A percentile compares a stretch with the other conserved stretches of the same genome.
These are phyloP conservation scores for Leptodontidium sp. DNA, from an alignment of 2,329 filamentous ascomycete species.

Conservation along the genomic window DNA sequence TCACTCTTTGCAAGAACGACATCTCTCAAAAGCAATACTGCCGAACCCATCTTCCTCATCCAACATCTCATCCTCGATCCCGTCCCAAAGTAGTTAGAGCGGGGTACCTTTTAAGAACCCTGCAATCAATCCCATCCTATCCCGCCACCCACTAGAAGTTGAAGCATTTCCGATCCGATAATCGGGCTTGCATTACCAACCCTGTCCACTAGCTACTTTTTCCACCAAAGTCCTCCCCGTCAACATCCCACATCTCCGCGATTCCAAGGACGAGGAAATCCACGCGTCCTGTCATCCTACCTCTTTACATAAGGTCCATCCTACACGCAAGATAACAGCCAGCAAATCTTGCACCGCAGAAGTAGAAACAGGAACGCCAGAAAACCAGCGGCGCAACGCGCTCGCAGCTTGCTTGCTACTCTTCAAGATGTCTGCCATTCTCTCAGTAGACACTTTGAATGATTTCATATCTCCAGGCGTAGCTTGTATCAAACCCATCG, in stretches of 20 bases:
- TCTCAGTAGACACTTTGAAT: conserved; percentile 95
- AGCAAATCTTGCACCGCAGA: neutral
- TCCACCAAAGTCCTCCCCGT: neutral
- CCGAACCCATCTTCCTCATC: neutral
- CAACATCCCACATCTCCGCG: neutral
- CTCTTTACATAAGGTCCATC: neutral
- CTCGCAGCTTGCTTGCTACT: conserved; percentile 25
- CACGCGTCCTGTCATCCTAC: neutral
- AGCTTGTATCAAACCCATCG: conserved; percentile 97
- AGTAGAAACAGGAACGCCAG: neutral
- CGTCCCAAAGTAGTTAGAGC: conserved; percentile 1
- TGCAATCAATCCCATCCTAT: neutral
- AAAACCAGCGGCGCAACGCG: conserved; percentile 24
- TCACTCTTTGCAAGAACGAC: neutral
- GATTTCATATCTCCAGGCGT: conserved; percentile 99
- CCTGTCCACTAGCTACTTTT: conserved; percentile 1
- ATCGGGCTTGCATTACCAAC: conserved; percentile 22
- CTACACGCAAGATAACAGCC: neutral
- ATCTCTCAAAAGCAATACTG: too few species aligned
- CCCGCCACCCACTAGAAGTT: conserved; percentile 11
- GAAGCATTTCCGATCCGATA: conserved; percentile 18
- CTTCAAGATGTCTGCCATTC: conserved; percentile 87
- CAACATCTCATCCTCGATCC: neutral
- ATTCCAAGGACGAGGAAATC: neutral
- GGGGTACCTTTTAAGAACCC: neutral